Evolutionary conservation across 2,329 filamentous ascomycete species (phyloP).

Genomic region (Beauveria caledonica): DNA sequence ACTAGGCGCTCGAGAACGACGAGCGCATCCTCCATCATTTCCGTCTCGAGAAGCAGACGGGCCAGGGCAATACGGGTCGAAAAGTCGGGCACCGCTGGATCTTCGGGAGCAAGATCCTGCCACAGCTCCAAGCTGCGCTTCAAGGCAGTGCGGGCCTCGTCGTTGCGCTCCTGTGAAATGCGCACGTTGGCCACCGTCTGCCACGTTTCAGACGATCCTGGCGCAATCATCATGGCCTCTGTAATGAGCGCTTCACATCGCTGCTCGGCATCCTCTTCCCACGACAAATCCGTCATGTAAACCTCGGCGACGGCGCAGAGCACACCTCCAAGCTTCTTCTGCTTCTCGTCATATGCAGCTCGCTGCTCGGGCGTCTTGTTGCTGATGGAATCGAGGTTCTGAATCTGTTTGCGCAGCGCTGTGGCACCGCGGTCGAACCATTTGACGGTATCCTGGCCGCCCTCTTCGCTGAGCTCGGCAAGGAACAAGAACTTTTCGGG

Average conservation of each 20-base stretch:
- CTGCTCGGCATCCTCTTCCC: conserved; percentile 82
- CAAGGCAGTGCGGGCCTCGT: conserved; percentile 75
- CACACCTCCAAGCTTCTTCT: conserved; percentile 77
- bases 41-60: conserved; percentile 81
- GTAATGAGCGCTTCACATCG: conserved; percentile 84
- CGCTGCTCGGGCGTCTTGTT: conserved; percentile 32
- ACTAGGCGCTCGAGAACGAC: conserved; percentile 78
- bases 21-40: conserved; percentile 76
- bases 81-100: conserved; percentile 74
- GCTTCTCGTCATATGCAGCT: conserved; percentile 54
- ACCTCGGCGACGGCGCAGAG: conserved; percentile 92
- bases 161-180: conserved; percentile 73
- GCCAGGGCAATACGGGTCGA: conserved; percentile 76
- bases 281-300: conserved; percentile 97
- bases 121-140: conserved; percentile 73
- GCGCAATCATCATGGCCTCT: conserved; percentile 79
- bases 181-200: conserved; percentile 91
- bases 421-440: conserved; percentile 66
- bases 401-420: conserved; percentile 64
- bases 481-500: conserved; percentile 93
- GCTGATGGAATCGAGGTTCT: conserved; percentile 44
- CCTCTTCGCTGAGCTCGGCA: conserved; percentile 74
- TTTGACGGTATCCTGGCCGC: conserved; percentile 54
- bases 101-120: conserved; percentile 66
- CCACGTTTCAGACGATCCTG: conserved; percentile 77